phyloP scores from a whole-genome alignment of 495 filamentous ascomycete species.

The Parachaetomium inaequale region DNA sequence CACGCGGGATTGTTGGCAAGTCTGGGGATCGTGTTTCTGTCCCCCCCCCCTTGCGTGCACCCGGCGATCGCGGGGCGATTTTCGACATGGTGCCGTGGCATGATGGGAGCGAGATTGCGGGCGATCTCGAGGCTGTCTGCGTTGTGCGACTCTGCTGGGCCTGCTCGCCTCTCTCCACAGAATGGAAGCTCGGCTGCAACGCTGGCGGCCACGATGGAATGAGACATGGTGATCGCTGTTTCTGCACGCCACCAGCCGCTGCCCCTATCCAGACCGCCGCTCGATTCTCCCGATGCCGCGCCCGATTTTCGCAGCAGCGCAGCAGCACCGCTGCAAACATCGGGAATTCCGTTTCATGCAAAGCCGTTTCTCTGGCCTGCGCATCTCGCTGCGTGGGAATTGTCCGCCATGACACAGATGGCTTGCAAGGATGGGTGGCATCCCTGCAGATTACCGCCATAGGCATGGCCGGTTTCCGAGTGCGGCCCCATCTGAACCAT shows the following conservation, averaged over 20 bases:
- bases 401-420: constrained; percentile 2
- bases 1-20: constrained; percentile 4
- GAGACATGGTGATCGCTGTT: constrained; percentile 15
- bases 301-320: no score
- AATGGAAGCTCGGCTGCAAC: background rate
- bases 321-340: background rate
- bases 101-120: constrained; percentile 14
- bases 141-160: background rate
- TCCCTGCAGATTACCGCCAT: constrained; percentile 7
- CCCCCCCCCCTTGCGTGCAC: background rate
- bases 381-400: background rate
- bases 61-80: constrained; percentile 6
- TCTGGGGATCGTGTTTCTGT: constrained; percentile 12
- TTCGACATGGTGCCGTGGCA: constrained; percentile 8
- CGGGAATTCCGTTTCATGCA: background rate
- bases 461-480: background rate
- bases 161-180: constrained; percentile 13
- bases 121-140: constrained; percentile 9
- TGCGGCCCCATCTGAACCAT: background rate
- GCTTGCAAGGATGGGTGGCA: background rate
- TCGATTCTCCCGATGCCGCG: background rate
- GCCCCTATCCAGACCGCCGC: background rate
- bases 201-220: constrained; percentile 11
- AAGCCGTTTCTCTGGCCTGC: background rate
- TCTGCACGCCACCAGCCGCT: background rate